Percentiles rank a stretch among this genome's conserved stretches.
Conservation (phyloP, 2,329 filamentous ascomycete species). For the Trichoderma aggressivum region DNA sequence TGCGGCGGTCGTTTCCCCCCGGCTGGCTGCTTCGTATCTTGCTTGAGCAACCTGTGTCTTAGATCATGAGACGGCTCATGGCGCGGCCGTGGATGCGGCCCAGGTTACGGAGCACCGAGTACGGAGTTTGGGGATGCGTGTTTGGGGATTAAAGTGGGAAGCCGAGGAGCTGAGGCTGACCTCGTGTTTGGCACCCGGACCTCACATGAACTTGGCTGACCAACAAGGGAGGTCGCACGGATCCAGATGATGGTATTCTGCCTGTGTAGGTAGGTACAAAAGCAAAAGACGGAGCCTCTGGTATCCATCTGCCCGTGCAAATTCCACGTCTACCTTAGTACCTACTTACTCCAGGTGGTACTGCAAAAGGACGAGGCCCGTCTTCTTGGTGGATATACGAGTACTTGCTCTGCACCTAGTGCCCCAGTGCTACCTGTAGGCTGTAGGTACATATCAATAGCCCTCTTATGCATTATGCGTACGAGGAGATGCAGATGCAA, state of each 20-base stretch:
- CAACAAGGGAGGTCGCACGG: conserved; percentile 1
- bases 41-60: not conserved
- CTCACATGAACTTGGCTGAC: not conserved
- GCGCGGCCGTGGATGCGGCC: conserved; percentile 9
- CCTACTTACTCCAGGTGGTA: not conserved
- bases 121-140: not conserved
- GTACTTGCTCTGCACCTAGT: not conserved
- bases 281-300: not conserved
- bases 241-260: not conserved
- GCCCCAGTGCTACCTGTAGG: not conserved
- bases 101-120: not conserved
- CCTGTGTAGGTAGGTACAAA: not conserved
- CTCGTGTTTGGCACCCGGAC: not conserved
- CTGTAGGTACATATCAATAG: conserved; percentile 2
- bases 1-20: not conserved
- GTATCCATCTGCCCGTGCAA: not conserved
- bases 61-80: conserved; percentile 13
- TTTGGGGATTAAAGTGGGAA: not conserved
- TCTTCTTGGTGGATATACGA: not conserved
- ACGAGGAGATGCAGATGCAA: not conserved
- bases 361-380: not conserved
- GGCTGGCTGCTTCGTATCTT: conserved; percentile 17
- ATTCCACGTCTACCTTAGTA: not conserved
- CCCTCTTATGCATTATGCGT: conserved; percentile 3
- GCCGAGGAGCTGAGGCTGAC: conserved; percentile 5